These are phyloP conservation scores for Yamadazyma aaseri DNA, from an alignment of 1,139 yeast genomes.

Conservation along the genomic window DNA sequence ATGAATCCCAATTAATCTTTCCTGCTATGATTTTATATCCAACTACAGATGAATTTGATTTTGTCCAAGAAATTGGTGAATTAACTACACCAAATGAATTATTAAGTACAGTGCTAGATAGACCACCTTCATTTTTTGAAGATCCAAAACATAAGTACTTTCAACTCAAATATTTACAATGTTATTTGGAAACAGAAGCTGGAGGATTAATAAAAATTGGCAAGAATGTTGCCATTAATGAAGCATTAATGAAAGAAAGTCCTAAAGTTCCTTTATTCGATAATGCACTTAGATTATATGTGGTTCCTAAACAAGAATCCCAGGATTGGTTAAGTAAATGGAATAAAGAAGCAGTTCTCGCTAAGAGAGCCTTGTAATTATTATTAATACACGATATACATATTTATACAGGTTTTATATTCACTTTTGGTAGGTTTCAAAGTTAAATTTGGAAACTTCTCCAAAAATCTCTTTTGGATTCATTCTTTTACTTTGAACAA, in stretches of 20 bases:
- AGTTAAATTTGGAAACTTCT: conserved; percentile 57
- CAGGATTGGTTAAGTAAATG: conserved; percentile 65
- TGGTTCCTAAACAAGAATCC: conserved; percentile 74
- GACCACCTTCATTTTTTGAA: conserved; percentile 73
- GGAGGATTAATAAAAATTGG: conserved; percentile 91
- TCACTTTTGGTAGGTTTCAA: conserved; percentile 4
- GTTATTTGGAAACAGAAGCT: conserved; percentile 74
- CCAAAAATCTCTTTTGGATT: conserved; percentile 82
- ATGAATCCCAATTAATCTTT: conserved; percentile 73
- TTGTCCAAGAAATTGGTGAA: conserved; percentile 72
- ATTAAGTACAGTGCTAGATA: conserved; percentile 52
- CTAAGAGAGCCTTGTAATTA: conserved; percentile 23
- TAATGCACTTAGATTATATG: conserved; percentile 66
- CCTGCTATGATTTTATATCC: conserved; percentile 87
- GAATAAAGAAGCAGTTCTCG: conserved; percentile 64
- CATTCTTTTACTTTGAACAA: conserved; percentile 56
- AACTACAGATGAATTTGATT: conserved; percentile 80
- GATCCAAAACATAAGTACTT: conserved; percentile 64
- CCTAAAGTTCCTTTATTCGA: conserved; percentile 82
- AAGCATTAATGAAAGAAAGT: conserved; percentile 58
- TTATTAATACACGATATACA: conserved; percentile 7
- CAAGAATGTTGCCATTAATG: conserved; percentile 65
- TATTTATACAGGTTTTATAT: neutral
- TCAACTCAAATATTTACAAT: conserved; percentile 57
- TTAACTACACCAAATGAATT: conserved; percentile 61